phyloP scores from a whole-genome alignment of 73 alveolate genomes.

The Tetrahymena elliotti region DNA sequence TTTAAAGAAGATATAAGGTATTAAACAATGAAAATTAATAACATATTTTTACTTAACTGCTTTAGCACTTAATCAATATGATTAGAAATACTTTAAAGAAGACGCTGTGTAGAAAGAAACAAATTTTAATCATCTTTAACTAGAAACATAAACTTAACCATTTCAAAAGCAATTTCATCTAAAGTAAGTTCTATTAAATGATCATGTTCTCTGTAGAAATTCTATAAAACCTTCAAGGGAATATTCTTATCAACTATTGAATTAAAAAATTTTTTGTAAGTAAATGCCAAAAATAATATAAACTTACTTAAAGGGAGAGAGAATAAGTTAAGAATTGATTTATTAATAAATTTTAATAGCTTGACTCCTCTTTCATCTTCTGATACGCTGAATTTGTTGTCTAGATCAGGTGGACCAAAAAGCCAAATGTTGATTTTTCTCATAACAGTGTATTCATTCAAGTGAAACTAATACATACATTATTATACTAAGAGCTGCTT shows the following conservation, averaged over 20 bases:
- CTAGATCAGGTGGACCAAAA: background rate
- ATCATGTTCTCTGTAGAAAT: background rate
- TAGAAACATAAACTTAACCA: background rate
- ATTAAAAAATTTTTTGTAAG: background rate
- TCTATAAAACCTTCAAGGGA: background rate
- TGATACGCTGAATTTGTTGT: background rate
- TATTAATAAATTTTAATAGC: background rate
- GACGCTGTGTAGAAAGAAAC: background rate
- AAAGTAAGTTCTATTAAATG: background rate
- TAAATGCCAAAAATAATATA: background rate
- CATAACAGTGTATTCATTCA: background rate
- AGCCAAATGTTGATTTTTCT: background rate
- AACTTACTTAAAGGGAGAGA: background rate
- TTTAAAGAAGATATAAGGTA: too few relatives aligned
- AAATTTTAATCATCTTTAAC: background rate
- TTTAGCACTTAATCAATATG: background rate
- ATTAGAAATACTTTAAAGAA: background rate
- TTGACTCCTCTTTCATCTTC: background rate
- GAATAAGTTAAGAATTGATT: background rate
- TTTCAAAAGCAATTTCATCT: background rate
- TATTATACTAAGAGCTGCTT: background rate
- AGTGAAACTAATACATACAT: background rate
- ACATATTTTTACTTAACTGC: background rate
- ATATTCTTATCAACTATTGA: background rate
- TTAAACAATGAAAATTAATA: too few relatives aligned